Base-by-base conservation (phyloP, 2,329 filamentous ascomycete species). In the Alternaria angustiovoidea region DNA sequence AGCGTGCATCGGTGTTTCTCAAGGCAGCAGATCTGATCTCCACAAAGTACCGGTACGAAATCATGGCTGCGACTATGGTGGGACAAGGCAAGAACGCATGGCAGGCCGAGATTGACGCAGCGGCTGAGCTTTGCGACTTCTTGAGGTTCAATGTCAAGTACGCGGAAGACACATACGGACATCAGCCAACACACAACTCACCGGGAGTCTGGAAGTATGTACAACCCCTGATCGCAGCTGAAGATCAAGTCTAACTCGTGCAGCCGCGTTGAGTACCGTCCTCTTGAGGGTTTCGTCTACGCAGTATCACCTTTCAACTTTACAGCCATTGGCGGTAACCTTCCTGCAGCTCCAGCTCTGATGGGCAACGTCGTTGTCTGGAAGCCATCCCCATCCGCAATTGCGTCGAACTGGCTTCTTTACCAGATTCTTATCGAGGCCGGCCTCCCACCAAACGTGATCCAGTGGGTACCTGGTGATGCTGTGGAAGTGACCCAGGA, bases 41-140 rank as follows among this genome's bases (percentile, higher is more conserved):
- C 55, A 91, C 87, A 66, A 98, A 98, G 83, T 98, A 99, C 82
- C 88, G 95, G 76, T 97, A 97, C 81, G 93, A 97, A 57, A 88
- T 99, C 71, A 96, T 98, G 91, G 94, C 95, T 7, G 88, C 93
- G 44, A 97, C 95, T 14, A 97, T 98, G 88, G 84, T 97, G 32
- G 95, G 94, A 62, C 94, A 99, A 81, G 94, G 95, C 73, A 98
- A 98, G 87, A 98, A 97, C 79, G 93, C 92, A 48, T 98, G 93
- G 93, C 94, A 99, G 81, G 94, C 95, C n/a, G 94, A 99, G 85
- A 98, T 98, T 66, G 94, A 98, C 79, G 87, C 94, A 39, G 94
- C 94, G 18, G 94, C 94, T 8, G 95, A 99, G 84, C 82, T 96
- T 70, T 90, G 88, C 70, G 94, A 99, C 78, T 98, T 98, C 81